Base-by-base conservation (phyloP, 1,284 basidiomycete genomes). In the Coniferiporia sulphurascens region DNA sequence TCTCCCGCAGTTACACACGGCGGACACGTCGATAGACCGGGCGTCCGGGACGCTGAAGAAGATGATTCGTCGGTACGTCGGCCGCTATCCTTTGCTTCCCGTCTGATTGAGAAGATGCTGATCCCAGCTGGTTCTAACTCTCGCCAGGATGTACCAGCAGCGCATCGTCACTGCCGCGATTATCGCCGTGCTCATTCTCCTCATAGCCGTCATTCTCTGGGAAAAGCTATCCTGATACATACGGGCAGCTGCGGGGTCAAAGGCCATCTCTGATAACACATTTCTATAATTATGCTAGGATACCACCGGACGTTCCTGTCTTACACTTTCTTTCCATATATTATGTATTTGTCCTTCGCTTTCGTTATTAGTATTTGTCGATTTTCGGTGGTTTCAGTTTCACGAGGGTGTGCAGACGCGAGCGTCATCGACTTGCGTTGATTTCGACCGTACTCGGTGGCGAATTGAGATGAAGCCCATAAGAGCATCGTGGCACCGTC, bases 111-210 rank as follows among this genome's bases (percentile, higher is more conserved):
- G n/a, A 45, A 12, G n/a, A 45, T n/a, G n/a, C n/a, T n/a, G n/a
- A n/a, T n/a, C n/a, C n/a, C 7, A 9, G 17, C 15, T 45, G 44
- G 17, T 12, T 41, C 53, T 22, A 38, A 50, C 19, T n/a, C 19
- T 21, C n/a, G 34, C 38, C 68, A 91, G 89, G 73, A 90, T 91
- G 89, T 89, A 90, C 70, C 86, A 90, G 69, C 89, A 91, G 65
- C 85, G 87, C 50, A 76, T 85, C 41, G 79, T 90, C 45, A 91
- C 87, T 8, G 82, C 71, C 15, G 83, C 80, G 48, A 91, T 91
- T 64, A 82, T 91, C 55, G 68, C 76, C 62, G 79, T 91, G 19
- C 84, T 91, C 44, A 71, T 90, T 56, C 67, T 90, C 4, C 79
- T 91, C 59, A 89, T 91, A 62, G 74, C 72, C 52, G 74, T 91